Base-by-base conservation (phyloP, 2,329 filamentous ascomycete genomes). In the Pseudogymnoascus sp. region DNA sequence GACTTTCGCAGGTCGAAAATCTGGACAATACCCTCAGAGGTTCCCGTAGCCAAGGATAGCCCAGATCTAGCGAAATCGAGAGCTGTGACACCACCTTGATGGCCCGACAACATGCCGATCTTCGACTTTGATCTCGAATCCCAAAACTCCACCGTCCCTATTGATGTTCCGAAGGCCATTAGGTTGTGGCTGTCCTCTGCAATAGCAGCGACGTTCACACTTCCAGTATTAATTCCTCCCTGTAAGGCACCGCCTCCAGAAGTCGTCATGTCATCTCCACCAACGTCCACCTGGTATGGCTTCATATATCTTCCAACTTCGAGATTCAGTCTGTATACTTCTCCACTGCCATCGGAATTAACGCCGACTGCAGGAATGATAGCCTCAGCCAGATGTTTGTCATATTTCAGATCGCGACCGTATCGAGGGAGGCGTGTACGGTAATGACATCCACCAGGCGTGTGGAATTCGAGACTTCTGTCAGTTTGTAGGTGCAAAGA, bases 81-180 rank as follows among this genome's bases (percentile, higher is more conserved):
- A 0, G 95, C 91, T 0, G 93, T 97, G 54, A 97, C 87, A 72
- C 92, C 89, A 34, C 85, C 85, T 65, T 87, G 83, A 65, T 86
- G 83, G 0, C 81, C 83, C 11, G 88, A 82, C 1, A 99, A 79
- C 16, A 93, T 83, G 14, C 91, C 93, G 10, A 93, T 89, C 64
- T 92, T 83, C 63, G 88, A 89, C 73, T 92, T 89, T 31, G 90
- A 92, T 65, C 95, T 85, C 0, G 93, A 85, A 74, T 99, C 95
- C 91, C 93, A 99, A 72, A 98, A 93, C 74, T 99, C 95, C 25
- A 98, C 91, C 0, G 93, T 96, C n/a, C 95, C 93, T 64, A 95
- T 80, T 2, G 92, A 93, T 1, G 95, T 99, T 62, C 96, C 95
- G 71, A 99, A 99, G 0, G 93, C 93, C 36, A 93, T 82, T 4